Base-by-base conservation (phyloP, 1,284 basidiomycete genomes). In the Filobasidium uniguttulatum region DNA sequence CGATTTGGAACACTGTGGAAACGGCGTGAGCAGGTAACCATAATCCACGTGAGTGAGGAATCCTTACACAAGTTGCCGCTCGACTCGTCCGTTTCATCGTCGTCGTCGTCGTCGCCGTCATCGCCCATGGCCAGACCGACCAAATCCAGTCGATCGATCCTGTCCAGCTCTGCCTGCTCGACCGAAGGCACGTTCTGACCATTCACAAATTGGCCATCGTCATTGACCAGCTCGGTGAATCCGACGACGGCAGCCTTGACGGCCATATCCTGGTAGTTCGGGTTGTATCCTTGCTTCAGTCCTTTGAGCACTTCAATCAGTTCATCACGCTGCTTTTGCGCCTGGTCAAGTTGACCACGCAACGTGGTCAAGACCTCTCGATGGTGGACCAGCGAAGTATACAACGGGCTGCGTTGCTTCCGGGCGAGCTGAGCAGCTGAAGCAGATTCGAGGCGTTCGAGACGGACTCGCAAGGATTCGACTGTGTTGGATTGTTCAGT, bases 181-280 rank as follows among this genome's bases (percentile, higher is more conserved):
- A 71, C 38, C 7, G 12, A 69, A 23, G 56, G 57, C 34, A 55
- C 63, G 19, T 72, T 75, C 22, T 70, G 70, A 20, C 65, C 69
- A 47, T 71, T 70, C 35, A 65, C 75, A 46, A 80, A 80, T 53
- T 80, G 77, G 63, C 43, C 43, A n/a, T 48, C 51, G 34, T 51
- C 47, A 1, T 23, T 43, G 14, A 41, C 44, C n/a, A 82, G 78
- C 50, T 82, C 79, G 62, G 88, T 85, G 80, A 87, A 97, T 10
- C 89, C 90, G 40, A 89, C 81, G 6, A 96, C 90, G 15, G 93
- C 91, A 58, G 91, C 90, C 36, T 96, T 80, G 52, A 97, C 93
- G 8, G 88, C 91, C 93, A 98, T 97, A 64, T 98, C 93, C 67
- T 70, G 68, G 67, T 96, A 96, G 69, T 98, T 98, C 20, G 93